Evolutionary conservation across 176 grass and related monocot species (phyloP), one percentile per base, ranked within the genome.

Genomic region (Oryza glaberrima): DNA sequence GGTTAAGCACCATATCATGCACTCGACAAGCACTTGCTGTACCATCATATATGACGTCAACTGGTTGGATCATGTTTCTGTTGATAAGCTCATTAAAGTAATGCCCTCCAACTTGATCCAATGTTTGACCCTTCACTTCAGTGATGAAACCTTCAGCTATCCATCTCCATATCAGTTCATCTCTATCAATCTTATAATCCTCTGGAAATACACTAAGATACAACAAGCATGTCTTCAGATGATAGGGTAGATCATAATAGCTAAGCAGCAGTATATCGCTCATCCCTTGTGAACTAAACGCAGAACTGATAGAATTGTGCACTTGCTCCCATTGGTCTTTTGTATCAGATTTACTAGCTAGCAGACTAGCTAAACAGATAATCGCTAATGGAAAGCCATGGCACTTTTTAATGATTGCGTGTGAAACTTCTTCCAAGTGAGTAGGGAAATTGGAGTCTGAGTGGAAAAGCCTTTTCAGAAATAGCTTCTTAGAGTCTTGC

Each of bases 81-180:
- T 38, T 38, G 36, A 38, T 38, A 38, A 38, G 36, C 36, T 38
- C 36, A 38, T 38, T 38, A 38, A 38, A 38, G 36, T 38, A 38
- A 38, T 5, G 4, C 36, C 36, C 36, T 38, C 36, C 36, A 38
- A 38, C 36, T 38, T 38, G 36, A 5, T 38, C 36, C 36, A 38
- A 85, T 32, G 19, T 56, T 43, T 7, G 43, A 3, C 83, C 38
- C 19, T 17, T 63, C 5, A 3, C 34, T 61, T 9, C 16, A 34
- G 16, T 17, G 63, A 85, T 15, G 54, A 85, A 78, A 6, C 75
- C 75, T 71, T 85, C 83, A 15, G 83, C 83, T n/a, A 78, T 71
- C 83, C 75, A 85, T 78, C 28, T 78, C 66, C 7, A 11, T 63
- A 47, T 85, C 11, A 85, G 7, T 13, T n/a, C 3, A 60, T 16